Conservation (phyloP, 2,329 filamentous ascomycete species). For the Cadophora sp. region DNA sequence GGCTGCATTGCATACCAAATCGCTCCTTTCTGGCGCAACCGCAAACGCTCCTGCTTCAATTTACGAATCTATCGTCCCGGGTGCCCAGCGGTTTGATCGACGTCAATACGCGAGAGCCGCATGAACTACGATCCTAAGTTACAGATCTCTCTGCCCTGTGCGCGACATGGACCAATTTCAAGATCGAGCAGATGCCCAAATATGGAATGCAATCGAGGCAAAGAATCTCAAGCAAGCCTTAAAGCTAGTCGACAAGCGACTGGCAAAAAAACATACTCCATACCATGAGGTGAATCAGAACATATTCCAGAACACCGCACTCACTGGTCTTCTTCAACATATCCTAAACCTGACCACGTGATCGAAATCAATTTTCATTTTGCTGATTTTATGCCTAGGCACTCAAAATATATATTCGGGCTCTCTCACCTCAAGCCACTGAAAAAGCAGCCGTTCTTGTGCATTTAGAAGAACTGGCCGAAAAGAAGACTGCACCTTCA, state of each 20-base stretch:
- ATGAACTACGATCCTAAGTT: background rate
- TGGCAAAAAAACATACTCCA: slow-evolving; percentile 42
- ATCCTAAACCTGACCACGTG: slow-evolving; percentile 34
- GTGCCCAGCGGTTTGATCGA: background rate
- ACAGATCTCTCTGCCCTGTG: background rate
- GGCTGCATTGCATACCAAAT: background rate
- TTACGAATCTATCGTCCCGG: background rate
- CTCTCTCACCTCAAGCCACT: slow-evolving; percentile 34
- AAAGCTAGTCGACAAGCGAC: slow-evolving; percentile 45
- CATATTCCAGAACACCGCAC: background rate
- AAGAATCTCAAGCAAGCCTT: slow-evolving; percentile 45
- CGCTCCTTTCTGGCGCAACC: slow-evolving; percentile 5
- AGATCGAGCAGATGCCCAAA: slow-evolving; percentile 42
- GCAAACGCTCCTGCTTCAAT: background rate
- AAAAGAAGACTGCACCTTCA: slow-evolving; percentile 32
- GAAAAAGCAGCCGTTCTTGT: slow-evolving; percentile 41
- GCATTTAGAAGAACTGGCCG: slow-evolving; percentile 39
- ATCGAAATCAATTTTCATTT: slow-evolving; percentile 14
- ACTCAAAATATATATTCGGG: slow-evolving; percentile 43
- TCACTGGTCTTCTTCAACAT: too few species aligned
- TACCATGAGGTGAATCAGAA: slow-evolving; percentile 43
- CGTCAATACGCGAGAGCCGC: background rate
- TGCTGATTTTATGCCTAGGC: slow-evolving; percentile 38
- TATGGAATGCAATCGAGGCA: slow-evolving; percentile 45
- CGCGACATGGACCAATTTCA: slow-evolving; percentile 38